Conservation (phyloP, 1,139 yeast genomes). For the Geotrichum citri-aurantii region DNA sequence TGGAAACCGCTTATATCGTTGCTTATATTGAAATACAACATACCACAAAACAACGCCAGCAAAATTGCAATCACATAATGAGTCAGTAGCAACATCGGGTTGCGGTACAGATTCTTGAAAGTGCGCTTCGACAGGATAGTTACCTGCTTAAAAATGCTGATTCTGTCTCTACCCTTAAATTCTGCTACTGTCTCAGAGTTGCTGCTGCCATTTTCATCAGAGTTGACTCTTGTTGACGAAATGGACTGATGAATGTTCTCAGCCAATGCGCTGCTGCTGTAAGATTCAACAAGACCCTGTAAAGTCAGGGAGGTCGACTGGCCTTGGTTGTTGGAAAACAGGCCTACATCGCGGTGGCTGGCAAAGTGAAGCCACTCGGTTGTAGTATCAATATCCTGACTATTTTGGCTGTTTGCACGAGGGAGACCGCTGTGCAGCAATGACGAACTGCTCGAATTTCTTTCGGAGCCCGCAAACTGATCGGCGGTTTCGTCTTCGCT, state of each 20-base stretch:
- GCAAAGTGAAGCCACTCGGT: constrained; percentile 89
- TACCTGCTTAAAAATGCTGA: constrained; percentile 59
- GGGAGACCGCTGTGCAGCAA: constrained; percentile 37
- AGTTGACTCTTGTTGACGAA: constrained; percentile 22
- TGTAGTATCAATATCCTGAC: constrained; percentile 43
- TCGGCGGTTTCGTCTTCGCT: constrained; percentile 19
- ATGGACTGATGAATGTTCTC: constrained; percentile 49
- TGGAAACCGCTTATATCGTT: constrained; percentile 96
- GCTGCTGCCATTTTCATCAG: constrained; percentile 27
- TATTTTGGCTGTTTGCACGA: constrained; percentile 21
- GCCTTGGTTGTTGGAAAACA: constrained; percentile 1
- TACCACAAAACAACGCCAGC: constrained; percentile 81
- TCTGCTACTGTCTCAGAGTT: constrained; percentile 14
- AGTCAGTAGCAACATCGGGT: constrained; percentile 76
- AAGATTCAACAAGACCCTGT: constrained; percentile 33
- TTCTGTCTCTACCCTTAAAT: constrained; percentile 36
- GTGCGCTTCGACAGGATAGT: constrained; percentile 73
- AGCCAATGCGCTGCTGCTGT: constrained; percentile 49
- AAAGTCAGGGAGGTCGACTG: constrained; percentile 19
- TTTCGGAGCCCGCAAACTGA: constrained; percentile 13
- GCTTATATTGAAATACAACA: constrained; percentile 70
- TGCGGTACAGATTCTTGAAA: constrained; percentile 85
- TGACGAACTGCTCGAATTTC: constrained; percentile 31
- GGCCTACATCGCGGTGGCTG: constrained; percentile 64
- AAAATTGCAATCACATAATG: constrained; percentile 73